Percentiles rank a stretch among this genome's conserved stretches.
These are phyloP conservation scores for Vigna reflexopilosa DNA, from an alignment of 306 rosid species.

Conservation along the genomic window DNA sequence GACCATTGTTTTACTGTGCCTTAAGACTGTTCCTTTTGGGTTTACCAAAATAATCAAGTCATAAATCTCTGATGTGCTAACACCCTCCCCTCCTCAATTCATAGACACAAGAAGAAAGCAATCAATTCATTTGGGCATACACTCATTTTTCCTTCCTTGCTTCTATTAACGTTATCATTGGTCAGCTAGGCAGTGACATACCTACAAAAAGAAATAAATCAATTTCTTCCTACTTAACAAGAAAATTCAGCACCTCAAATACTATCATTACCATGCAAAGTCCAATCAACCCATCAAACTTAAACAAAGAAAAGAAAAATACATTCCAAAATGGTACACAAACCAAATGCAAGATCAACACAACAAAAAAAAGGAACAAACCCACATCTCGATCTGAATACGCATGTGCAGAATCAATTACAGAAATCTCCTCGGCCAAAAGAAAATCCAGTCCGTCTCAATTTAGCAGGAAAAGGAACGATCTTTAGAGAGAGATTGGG, in stretches of 20 bases:
- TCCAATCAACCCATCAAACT: constrained; percentile 44
- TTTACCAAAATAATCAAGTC: constrained; percentile 25
- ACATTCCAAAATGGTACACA: constrained; percentile 43
- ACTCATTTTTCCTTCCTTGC: not conserved
- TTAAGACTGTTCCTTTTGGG: not conserved
- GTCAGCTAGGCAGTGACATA: constrained; percentile 8
- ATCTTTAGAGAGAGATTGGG: constrained; percentile 43
- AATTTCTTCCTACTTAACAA: constrained; percentile 24
- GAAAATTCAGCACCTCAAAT: constrained; percentile 24
- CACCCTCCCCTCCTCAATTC: not conserved
- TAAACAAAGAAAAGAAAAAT: not conserved
- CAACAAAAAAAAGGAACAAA: not conserved
- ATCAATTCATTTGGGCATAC: not conserved
- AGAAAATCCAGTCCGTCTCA: not conserved
- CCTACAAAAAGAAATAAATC: constrained; percentile 14
- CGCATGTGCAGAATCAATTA: constrained; percentile 32
- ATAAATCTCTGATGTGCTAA: constrained; percentile 2
- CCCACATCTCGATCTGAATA: constrained; percentile 54
- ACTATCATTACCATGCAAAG: constrained; percentile 43
- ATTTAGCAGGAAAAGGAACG: constrained; percentile 32
- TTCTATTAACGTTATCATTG: not conserved
- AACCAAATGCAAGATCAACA: constrained; percentile 40
- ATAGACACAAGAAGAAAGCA: constrained; percentile 23
- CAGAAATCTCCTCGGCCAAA: constrained; percentile 47
- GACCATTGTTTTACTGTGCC: not conserved